These are phyloP conservation scores for Termitomyces eurrhizus DNA, from an alignment of 768 basidiomycete species.

Conservation along the genomic window DNA sequence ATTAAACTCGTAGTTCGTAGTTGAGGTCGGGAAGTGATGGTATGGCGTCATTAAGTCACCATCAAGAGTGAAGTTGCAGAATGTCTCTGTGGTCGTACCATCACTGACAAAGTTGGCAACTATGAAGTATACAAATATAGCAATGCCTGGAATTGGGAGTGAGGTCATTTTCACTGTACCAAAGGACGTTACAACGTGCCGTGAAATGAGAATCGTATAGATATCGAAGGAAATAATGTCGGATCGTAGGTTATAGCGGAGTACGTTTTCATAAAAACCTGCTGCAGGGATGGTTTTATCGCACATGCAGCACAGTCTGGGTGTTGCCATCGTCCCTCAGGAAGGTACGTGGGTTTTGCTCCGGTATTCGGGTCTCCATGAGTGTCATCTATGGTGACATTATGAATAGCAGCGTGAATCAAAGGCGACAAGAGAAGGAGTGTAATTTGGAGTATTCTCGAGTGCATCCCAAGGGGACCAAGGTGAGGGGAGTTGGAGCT, in stretches of 20 bases:
- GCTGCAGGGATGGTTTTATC: conserved; percentile 10
- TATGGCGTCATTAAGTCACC: conserved; percentile 17
- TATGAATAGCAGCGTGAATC: neutral
- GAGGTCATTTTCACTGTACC: neutral
- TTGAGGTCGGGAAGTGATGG: conserved; percentile 23
- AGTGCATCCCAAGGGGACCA: neutral
- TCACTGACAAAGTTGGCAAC: conserved; percentile 25
- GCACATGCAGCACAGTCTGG: conserved; percentile 12
- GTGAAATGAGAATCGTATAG: conserved; percentile 16
- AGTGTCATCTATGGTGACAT: conserved; percentile 23
- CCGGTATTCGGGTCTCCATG: conserved; percentile 18
- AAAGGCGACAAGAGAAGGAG: neutral
- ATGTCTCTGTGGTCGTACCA: conserved; percentile 20
- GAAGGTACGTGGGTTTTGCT: conserved; percentile 15
- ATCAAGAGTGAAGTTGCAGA: conserved; percentile 32
- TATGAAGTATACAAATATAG: conserved; percentile 35
- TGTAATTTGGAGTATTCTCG: neutral
- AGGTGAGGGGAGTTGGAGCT: neutral
- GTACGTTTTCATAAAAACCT: conserved; percentile 17
- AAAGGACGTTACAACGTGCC: neutral
- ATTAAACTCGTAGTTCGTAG: conserved; percentile 25
- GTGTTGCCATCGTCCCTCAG: conserved; percentile 17
- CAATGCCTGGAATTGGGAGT: conserved; percentile 23
- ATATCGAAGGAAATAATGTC: conserved; percentile 1
- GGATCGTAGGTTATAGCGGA: conserved; percentile 18